phyloP scores from a whole-genome alignment of 2,329 filamentous ascomycete genomes.

The Diplodia mutila region DNA sequence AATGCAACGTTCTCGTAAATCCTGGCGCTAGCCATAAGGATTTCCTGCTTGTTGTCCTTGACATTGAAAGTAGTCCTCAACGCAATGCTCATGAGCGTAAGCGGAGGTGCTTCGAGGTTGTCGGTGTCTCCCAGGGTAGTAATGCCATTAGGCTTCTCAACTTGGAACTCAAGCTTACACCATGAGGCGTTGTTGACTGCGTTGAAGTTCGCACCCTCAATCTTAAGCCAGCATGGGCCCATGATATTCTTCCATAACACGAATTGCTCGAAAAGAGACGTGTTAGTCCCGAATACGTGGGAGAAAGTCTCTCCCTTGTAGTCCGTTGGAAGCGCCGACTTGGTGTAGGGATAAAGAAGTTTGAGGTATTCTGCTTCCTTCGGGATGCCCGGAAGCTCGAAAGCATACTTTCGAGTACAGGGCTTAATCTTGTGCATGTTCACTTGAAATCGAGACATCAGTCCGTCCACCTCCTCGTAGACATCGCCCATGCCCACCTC shows the following conservation, averaged over 20 bases:
- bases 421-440: constrained; percentile 92
- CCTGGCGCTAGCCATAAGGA: constrained; percentile 85
- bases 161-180: constrained; percentile 91
- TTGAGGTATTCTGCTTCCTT: constrained; percentile 92
- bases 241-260: constrained; percentile 99
- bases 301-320: constrained; percentile 86
- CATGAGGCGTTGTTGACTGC: constrained; percentile 90
- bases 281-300: constrained; percentile 90
- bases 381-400: constrained; percentile 84
- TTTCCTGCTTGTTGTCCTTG: constrained; percentile 95
- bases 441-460: constrained; percentile 88
- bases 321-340: constrained; percentile 72
- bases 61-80: constrained; percentile 86
- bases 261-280: constrained; percentile 94
- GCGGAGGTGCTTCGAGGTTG: constrained; percentile 77
- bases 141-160: constrained; percentile 76
- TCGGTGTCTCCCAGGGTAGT: constrained; percentile 75
- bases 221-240: constrained; percentile 96
- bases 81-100: constrained; percentile 95
- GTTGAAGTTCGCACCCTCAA: constrained; percentile 81
- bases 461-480: constrained; percentile 81
- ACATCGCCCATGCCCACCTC: constrained; percentile 86
- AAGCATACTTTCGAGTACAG: constrained; percentile 89
- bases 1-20: constrained; percentile 90
- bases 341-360: constrained; percentile 92